phyloP scores from a whole-genome alignment of 2,329 filamentous ascomycete species.

The Curvularia lunata region DNA sequence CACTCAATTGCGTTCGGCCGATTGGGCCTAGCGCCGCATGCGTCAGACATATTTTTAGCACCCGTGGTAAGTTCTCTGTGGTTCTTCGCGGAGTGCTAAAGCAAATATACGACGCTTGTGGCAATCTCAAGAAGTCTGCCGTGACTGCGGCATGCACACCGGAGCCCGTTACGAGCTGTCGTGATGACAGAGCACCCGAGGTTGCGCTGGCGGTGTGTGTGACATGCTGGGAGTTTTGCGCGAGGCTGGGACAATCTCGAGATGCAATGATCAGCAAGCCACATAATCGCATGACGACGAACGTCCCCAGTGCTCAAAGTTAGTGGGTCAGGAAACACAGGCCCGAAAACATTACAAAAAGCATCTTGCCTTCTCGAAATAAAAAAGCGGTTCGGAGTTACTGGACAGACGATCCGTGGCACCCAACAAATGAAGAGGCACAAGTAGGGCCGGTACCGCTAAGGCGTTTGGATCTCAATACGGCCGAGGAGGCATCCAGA shows the following conservation, averaged over 20 bases:
- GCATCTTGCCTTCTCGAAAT: slow-evolving; percentile 1
- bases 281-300: slow-evolving; percentile 17
- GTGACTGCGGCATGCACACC: slow-evolving; percentile 17
- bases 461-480: slow-evolving; percentile 6
- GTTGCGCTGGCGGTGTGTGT: slow-evolving; percentile 10
- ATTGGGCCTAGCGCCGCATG: slow-evolving; percentile 14
- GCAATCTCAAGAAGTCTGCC: slow-evolving; percentile 16
- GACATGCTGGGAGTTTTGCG: neutral
- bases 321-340: slow-evolving; percentile 8
- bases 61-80: slow-evolving; percentile 6
- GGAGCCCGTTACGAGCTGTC: slow-evolving; percentile 2
- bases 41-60: slow-evolving; percentile 25
- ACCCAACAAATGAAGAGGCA: slow-evolving; percentile 2
- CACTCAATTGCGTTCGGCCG: slow-evolving; percentile 17
- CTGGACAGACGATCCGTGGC: neutral
- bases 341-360: slow-evolving; percentile 8
- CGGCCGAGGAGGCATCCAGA: neutral
- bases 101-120: slow-evolving; percentile 24
- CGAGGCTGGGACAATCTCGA: slow-evolving; percentile 15
- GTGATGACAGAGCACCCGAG: slow-evolving; percentile 20
- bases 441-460: slow-evolving; percentile 6
- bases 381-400: neutral
- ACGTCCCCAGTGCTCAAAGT: slow-evolving; percentile 7
- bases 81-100: slow-evolving; percentile 14
- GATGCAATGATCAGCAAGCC: slow-evolving; percentile 13